Evolutionary conservation across 2,329 filamentous ascomycete species (phyloP), one percentile per base, ranked within the genome.

Genomic region (Huntiella decipiens): DNA sequence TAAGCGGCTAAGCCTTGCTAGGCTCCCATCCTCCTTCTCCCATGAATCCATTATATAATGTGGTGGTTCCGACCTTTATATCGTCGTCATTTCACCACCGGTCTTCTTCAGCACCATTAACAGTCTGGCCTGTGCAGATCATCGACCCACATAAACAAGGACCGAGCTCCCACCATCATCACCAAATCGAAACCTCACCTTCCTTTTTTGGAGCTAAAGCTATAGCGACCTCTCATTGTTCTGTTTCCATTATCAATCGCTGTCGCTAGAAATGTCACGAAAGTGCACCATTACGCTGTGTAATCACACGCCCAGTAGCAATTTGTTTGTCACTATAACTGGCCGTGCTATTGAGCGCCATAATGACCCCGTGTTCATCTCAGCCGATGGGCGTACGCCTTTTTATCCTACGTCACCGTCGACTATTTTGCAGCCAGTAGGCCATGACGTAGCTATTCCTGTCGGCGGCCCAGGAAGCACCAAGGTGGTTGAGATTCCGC

Each of bases 241-340:
- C 6, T 10, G 10, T 38, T 39, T 39, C 8, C 19, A 10, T 47
- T 52, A 54, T 56, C 57, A 61, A 61, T 45, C 43, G 43, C 48
- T 19, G 48, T 47, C 28, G 43, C 38, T 60, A 67, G 67, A 15
- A n/a, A 17, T 16, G 13, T 44, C 8, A 13, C 13, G 12, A 10
- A 28, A 28, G 8, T 28, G 22, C 22, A 7, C 7, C 4, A 43
- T 85, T 49, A 68, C 71, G 8, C 60, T 86, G 15, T 64, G 70
- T 53, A 86, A 86, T 62, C 71, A 73, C 53, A 80, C 78, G 1
- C 62, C 62, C 28, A 77, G 77, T 1, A 61, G 64, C 44, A 69
- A 61, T 32, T 70, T 64, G 28, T 84, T 73, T 54, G 80, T 76
- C 15, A 80, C 82, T 57, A 70, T 91, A 55, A 86, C 77, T 1